Evolutionary conservation across 495 filamentous ascomycete genomes (phyloP), one percentile per base, ranked within the genome.

Genomic region (Elasticomyces elasticus): DNA sequence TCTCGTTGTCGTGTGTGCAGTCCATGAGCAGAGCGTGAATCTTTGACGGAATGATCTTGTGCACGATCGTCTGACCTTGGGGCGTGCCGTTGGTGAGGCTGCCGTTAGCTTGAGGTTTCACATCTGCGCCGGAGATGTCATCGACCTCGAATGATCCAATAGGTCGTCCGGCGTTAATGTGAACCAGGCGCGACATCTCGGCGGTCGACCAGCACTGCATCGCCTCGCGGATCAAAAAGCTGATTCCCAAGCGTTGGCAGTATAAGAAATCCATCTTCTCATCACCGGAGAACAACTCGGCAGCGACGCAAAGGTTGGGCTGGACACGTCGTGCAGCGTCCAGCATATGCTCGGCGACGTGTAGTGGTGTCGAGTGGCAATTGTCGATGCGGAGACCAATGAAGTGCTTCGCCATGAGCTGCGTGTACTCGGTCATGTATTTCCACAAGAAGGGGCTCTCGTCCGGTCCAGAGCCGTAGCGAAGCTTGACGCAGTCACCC

Each of bases 1-100:
- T 80, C 68, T 97, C 92, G 63, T 99, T 99, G 70, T 99, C 94
- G 67, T 99, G 94, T 1, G 94, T 99, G 66, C 94, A 99, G 64
- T 99, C 94, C 88, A 95, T 95, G 69, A 99, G 97, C 1, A 99
- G 73, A 2, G 92, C 94, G 46, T 95, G 89, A 0, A 95, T 86
- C 0, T 89, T 87, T 11, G 80, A 84, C 22, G 82, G 79, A 31
- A 83, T 85, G 66, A 96, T 88, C 47, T 74, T 80, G 41, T 81
- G 83, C 38, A 90, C 76, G 24, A 79, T 74, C 63, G 89, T 83
- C 27, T 31, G 61, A 52, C 38, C 75, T 64, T 52, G 72, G 69
- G 22, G 71, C 62, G 24, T 73, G 66, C 62, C 60, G 19, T 64
- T 63, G 28, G 64, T 66, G 0, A 66, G 62, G 27, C 69, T 69